Evolutionary conservation across 1,284 basidiomycete genomes (phyloP).

Genomic region (Kwoniella shivajii): DNA sequence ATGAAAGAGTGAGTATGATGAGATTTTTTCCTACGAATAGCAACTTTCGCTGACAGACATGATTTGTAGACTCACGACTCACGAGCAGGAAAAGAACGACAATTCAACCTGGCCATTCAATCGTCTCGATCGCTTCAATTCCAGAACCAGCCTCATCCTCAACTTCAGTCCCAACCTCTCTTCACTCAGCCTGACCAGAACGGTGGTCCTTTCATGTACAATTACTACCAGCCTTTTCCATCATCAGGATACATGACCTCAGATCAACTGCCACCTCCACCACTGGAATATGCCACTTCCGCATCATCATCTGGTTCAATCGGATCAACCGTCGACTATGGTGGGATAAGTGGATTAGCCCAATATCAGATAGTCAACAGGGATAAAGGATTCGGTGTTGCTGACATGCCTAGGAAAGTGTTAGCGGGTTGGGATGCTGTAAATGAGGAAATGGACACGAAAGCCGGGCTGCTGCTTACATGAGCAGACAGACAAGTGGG

Average conservation of each 20-base stretch:
- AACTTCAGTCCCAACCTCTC: not conserved
- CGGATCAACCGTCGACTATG: too few species aligned
- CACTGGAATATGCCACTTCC: too few species aligned
- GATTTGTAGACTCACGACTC: constrained; percentile 3
- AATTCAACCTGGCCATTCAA: not conserved
- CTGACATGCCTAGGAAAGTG: too few species aligned
- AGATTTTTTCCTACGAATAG: not conserved
- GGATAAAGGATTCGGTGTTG: too few species aligned
- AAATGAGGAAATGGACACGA: not conserved
- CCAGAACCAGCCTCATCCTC: not conserved
- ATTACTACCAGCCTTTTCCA: not conserved
- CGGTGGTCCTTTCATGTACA: not conserved
- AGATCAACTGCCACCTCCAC: not conserved
- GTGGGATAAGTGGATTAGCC: constrained; percentile 5
- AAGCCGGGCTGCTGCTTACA: constrained; percentile 1
- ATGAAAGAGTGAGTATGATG: constrained; percentile 10
- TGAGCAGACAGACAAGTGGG: too few species aligned
- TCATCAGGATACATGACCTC: not conserved
- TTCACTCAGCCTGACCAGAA: not conserved
- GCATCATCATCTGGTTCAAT: too few species aligned
- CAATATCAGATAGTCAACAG: constrained; percentile 9
- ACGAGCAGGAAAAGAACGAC: constrained; percentile 4
- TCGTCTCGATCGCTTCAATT: not conserved
- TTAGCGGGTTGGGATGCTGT: too few species aligned
- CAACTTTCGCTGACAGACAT: not conserved